phyloP scores from a whole-genome alignment of 345 rosid species.

The Hibiscus tridactylites region DNA sequence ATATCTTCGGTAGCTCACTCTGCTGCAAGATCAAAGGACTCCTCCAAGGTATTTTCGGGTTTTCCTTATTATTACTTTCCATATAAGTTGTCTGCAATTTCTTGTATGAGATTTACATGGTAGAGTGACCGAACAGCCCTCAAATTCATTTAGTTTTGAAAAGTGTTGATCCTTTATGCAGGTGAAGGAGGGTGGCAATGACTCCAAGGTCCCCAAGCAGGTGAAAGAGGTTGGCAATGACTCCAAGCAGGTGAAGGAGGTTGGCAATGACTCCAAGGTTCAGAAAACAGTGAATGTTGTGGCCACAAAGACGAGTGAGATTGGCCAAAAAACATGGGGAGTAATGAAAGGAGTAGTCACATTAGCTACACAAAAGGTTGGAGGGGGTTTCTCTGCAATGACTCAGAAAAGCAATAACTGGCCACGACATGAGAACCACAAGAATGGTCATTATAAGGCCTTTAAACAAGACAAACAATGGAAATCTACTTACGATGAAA shows the following conservation, averaged over 20 bases:
- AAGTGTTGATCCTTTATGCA: no score
- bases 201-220: constrained; percentile 37
- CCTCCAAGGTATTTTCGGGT: no score
- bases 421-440: constrained; percentile 39
- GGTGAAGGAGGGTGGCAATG: constrained; percentile 68
- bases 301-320: constrained; percentile 75
- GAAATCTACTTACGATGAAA: constrained; percentile 35
- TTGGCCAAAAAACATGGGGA: constrained; percentile 97
- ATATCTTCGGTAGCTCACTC: no score
- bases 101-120: no score
- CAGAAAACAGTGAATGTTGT: constrained; percentile 90
- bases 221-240: no score
- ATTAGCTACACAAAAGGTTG: constrained; percentile 79
- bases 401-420: constrained; percentile 41
- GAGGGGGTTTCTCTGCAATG: constrained; percentile 22
- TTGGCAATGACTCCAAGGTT: constrained; percentile 78
- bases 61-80: no score
- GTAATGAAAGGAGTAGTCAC: constrained; percentile 93
- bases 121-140: no score
- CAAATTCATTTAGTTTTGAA: no score
- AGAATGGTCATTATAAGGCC: constrained; percentile 53
- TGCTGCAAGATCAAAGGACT: no score
- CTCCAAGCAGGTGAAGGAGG: constrained; percentile 28
- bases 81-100: no score
- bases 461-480: constrained; percentile 44